phyloP scores from a whole-genome alignment of 441 rosid species.

The Biscutella auriculata region DNA sequence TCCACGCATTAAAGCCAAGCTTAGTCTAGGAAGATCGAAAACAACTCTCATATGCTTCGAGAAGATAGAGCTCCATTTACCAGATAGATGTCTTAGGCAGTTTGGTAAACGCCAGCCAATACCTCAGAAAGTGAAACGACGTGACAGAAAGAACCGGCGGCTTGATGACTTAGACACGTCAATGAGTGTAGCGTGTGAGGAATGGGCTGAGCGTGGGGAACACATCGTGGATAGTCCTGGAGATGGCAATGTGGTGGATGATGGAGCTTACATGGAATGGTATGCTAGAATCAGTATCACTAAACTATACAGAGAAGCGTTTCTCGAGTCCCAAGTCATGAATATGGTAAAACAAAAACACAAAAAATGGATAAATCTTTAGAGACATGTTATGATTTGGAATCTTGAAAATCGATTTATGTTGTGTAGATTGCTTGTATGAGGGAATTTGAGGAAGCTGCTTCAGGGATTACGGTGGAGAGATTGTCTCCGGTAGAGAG shows the following conservation, averaged over 20 bases:
- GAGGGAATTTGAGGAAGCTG: slow-evolving; percentile 26
- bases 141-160: slow-evolving; percentile 43
- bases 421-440: slow-evolving; percentile 21
- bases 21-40: slow-evolving; percentile 54
- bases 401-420: neutral
- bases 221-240: slow-evolving; percentile 31
- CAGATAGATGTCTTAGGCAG: slow-evolving; percentile 70
- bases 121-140: slow-evolving; percentile 44
- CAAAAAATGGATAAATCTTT: neutral
- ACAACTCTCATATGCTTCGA: slow-evolving; percentile 61
- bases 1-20: slow-evolving; percentile 28
- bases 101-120: slow-evolving; percentile 49
- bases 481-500: slow-evolving; percentile 24
- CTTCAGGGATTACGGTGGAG: slow-evolving; percentile 13
- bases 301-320: slow-evolving; percentile 47
- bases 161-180: slow-evolving; percentile 34
- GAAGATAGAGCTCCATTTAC: slow-evolving; percentile 62
- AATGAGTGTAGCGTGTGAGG: slow-evolving; percentile 40
- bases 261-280: slow-evolving; percentile 53
- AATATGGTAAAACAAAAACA: slow-evolving; percentile 30
- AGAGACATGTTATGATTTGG: neutral
- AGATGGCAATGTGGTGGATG: slow-evolving; percentile 27
- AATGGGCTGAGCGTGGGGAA: slow-evolving; percentile 45
- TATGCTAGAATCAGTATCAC: slow-evolving; percentile 43
- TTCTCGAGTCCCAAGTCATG: slow-evolving; percentile 44